phyloP scores from a whole-genome alignment of 352 stramenopile genomes.

The Globisporangium parvum region DNA sequence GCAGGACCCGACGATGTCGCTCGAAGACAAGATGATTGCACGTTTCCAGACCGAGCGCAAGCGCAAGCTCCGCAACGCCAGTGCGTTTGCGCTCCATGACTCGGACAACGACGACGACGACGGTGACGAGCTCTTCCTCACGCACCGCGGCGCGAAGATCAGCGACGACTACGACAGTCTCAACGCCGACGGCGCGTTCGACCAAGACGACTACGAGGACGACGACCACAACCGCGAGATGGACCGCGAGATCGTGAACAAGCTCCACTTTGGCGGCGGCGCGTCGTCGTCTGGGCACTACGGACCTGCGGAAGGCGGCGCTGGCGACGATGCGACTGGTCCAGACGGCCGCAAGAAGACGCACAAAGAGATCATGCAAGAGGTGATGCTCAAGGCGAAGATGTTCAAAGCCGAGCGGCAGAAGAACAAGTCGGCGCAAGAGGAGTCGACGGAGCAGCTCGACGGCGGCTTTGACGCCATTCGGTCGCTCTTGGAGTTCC shows the following conservation, averaged over 20 bases:
- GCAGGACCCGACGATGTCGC: slow-evolving; percentile 73
- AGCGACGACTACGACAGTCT: slow-evolving; percentile 62
- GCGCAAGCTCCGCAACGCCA: slow-evolving; percentile 74
- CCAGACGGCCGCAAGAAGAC: slow-evolving; percentile 59
- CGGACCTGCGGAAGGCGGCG: background rate
- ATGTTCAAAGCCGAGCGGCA: slow-evolving; percentile 86
- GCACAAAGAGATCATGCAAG: slow-evolving; percentile 88
- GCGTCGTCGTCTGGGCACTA: slow-evolving; percentile 5
- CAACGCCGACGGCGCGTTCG: slow-evolving; percentile 39
- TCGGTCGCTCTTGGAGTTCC: slow-evolving; percentile 65
- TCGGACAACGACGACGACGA: slow-evolving; percentile 70
- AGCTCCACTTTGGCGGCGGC: slow-evolving; percentile 82
- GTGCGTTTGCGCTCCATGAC: slow-evolving; percentile 71
- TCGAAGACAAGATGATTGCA: slow-evolving; percentile 92
- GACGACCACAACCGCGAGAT: slow-evolving; percentile 73
- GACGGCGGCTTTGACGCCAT: slow-evolving; percentile 72
- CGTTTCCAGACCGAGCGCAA: slow-evolving; percentile 88
- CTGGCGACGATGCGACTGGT: slow-evolving; percentile 10
- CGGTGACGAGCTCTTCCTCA: slow-evolving; percentile 70
- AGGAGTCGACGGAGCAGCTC: slow-evolving; percentile 68
- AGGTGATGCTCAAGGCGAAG: slow-evolving; percentile 90
- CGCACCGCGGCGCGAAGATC: slow-evolving; percentile 67
- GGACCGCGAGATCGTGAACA: slow-evolving; percentile 77
- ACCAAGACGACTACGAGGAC: slow-evolving; percentile 50
- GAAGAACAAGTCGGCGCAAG: slow-evolving; percentile 80